Base-by-base conservation (phyloP, 441 rosid genomes). In the Euphorbia schlechtendalii region DNA sequence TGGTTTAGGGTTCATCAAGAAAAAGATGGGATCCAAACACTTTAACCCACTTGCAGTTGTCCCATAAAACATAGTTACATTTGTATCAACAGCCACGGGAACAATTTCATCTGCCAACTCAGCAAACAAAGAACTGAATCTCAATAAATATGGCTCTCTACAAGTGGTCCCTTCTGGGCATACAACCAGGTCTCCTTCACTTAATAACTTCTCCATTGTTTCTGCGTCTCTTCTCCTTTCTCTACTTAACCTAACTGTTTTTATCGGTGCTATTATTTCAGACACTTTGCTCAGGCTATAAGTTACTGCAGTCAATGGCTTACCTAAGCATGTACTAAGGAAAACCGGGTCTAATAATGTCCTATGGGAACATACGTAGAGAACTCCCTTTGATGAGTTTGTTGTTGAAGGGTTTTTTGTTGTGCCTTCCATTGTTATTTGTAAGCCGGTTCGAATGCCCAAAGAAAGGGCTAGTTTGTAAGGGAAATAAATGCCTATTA, bases 91-190 rank as follows among this genome's bases (percentile, higher is more conserved):
- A 30, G 96, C 99, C 11, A 93, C 99, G 0, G 99, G 99, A 12
- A 93, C 90, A 5, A 93, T 88, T 54, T 93, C 96, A 43, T 90
- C 88, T 0, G 90, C 77, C 27, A 93, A 40, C 74, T 93, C 97
- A 0, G 99, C 96, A 55, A 93, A 93, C 70, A 93, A 49, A 4
- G 97, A 83, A 76, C 99, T 93, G 59, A 93, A 93, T 76, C 99
- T 84, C 68, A 93, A 66, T 38, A 93, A 53, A 60, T 90, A 93
- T 0, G 99, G 97, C 69, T 93, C 99, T 40, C 99, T 74, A 53
- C 99, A 93, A 0, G 99, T 93, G 36, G 99, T 93, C 60, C 99
- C 99, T 72, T 93, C 99, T 0, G 99, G 97, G 66, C 99, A 93
- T 7, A 93, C 87, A 36, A 87, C 97, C 49, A 93, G 56, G 64